Evolutionary conservation across 2,329 filamentous ascomycete genomes (phyloP), one percentile per base, ranked within the genome.

Genomic region (Neocucurbitaria cava): DNA sequence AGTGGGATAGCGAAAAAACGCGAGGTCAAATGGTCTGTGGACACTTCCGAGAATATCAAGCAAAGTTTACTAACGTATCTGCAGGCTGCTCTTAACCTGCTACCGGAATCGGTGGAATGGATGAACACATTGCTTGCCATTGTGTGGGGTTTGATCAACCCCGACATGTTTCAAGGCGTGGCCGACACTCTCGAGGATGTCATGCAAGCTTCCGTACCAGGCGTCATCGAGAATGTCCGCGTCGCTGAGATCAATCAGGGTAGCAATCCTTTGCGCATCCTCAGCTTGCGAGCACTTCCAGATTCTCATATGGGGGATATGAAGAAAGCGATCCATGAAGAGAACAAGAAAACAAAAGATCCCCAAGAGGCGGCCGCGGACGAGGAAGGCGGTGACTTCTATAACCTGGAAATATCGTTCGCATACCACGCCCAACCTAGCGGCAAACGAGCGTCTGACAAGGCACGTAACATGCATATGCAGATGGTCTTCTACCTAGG

Each of bases 401-500:
- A 97, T 81, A 97, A 96, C 67, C 82, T 97, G 44, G 93, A 97
- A 74, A 88, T 91, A 23, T 91, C 92, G 0, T 89, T 97, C 68
- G 93, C 93, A 1, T 97, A 97, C 73, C 92, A 97, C 69, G 91
- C 94, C 9, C 87, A 89, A 71, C 92, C 92, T 11, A 88, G 85
- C 2, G 83, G 85, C 5, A 81, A 82, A 53, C 85, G 88, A 43
- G 83, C 92, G 13, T 89, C 90, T 2, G 89, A 90, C 41, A 95
- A 93, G 76, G 92, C 92, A 5, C 86, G 89, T 63, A 98, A 97
- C 73, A 96, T 97, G 91, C 93, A 96, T 69, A 96, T 97, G 92
- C 90, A 96, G 68, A 78, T 98, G 13, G 86, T 97, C 8, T 98
- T 99, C 74, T 98, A 97, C 62, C 84, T 98, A 1, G 95, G 95